phyloP scores from a whole-genome alignment of 352 stramenopile genomes.

The Thalassiosira mediterranea region DNA sequence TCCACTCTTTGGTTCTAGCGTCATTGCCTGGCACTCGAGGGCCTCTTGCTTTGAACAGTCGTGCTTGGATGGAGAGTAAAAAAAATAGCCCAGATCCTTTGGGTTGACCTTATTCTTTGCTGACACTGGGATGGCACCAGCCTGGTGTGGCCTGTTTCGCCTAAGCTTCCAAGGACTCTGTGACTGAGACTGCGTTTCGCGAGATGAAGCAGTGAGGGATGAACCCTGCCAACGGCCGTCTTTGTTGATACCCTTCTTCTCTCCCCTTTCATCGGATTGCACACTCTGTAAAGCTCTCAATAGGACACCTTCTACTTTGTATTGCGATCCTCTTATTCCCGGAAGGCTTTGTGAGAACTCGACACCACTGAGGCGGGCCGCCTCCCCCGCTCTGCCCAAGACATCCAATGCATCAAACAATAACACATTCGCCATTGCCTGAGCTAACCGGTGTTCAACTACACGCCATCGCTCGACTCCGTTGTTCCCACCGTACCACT shows the following conservation, averaged over 20 bases:
- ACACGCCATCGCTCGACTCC: conserved; percentile 72
- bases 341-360: conserved; percentile 84
- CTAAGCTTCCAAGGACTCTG: conserved; percentile 80
- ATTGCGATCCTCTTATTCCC: conserved; percentile 78
- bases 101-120: conserved; percentile 11
- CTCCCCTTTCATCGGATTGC: conserved; percentile 76
- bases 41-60: conserved; percentile 81
- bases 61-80: conserved; percentile 79
- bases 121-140: conserved; percentile 1
- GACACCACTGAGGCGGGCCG: conserved; percentile 79
- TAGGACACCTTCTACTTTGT: conserved; percentile 84
- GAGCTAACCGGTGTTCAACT: conserved; percentile 70
- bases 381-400: conserved; percentile 81
- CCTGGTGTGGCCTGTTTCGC: conserved; percentile 3
- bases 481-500: conserved; percentile 71
- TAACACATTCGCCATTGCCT: conserved; percentile 72
- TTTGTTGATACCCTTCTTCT: conserved; percentile 68
- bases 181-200: conserved; percentile 58
- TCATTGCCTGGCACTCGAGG: conserved; percentile 83
- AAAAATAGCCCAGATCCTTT: conserved; percentile 75
- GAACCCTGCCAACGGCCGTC: conserved; percentile 11
- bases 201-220: conserved; percentile 40
- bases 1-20: conserved; percentile 91
- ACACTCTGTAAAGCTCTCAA: conserved; percentile 80
- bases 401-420: conserved; percentile 84